A percentile compares a stretch with the other conserved stretches of the same genome.
These are phyloP conservation scores for Cercospora sp. DNA, from an alignment of 2,329 filamentous ascomycete species.

Conservation along the genomic window DNA sequence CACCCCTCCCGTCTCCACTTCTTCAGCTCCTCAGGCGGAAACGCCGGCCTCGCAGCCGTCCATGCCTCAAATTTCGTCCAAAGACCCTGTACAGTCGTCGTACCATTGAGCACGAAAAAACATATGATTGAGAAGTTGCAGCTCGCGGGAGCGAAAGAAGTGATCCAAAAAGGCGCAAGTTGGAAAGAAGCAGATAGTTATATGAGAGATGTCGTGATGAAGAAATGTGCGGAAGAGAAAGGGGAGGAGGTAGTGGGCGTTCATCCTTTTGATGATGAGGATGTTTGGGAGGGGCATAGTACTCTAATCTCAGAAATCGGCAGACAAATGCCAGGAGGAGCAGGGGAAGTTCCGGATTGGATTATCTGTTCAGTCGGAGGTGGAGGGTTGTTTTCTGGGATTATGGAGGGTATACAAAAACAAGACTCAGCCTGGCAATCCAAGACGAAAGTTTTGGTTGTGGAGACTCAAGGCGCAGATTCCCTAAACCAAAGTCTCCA, in stretches of 20 bases:
- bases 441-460: slow-evolving; percentile 60
- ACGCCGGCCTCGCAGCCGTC: slow-evolving; percentile 80
- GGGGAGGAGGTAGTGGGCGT: slow-evolving; percentile 61
- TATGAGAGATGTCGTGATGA: slow-evolving; percentile 60
- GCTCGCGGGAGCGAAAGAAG: slow-evolving; percentile 64
- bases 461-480: slow-evolving; percentile 76
- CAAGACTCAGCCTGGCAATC: slow-evolving; percentile 31
- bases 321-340: slow-evolving; percentile 16
- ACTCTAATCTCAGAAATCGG: no score
- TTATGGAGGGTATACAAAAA: slow-evolving; percentile 67
- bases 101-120: slow-evolving; percentile 64
- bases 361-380: slow-evolving; percentile 79
- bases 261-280: slow-evolving; percentile 67
- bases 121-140: slow-evolving; percentile 71
- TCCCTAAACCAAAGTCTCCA: no score
- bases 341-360: slow-evolving; percentile 57
- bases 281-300: slow-evolving; percentile 66
- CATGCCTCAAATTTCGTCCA: slow-evolving; percentile 66
- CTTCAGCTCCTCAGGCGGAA: slow-evolving; percentile 70
- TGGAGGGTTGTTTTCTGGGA: slow-evolving; percentile 74
- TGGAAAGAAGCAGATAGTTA: slow-evolving; percentile 70
- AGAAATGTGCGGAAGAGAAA: slow-evolving; percentile 32
- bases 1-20: slow-evolving; percentile 58
- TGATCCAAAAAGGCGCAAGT: slow-evolving; percentile 66
- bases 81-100: slow-evolving; percentile 71